Base-by-base conservation (phyloP, 225 moss, liverwort and hornwort species). In the Polytrichum formosum region DNA sequence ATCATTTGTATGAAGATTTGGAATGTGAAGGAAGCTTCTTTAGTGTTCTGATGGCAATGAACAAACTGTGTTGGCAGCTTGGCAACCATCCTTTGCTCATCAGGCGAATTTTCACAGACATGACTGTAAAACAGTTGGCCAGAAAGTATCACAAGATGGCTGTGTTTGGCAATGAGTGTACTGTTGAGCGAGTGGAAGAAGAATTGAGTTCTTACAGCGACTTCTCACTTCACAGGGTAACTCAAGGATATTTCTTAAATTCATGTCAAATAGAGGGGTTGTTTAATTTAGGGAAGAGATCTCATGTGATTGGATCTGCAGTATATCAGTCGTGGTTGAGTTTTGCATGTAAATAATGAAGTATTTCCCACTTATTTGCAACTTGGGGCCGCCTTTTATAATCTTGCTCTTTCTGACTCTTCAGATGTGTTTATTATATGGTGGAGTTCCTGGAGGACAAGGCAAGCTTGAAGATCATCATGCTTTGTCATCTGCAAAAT, bases 81-180 rank as follows among this genome's bases (percentile, higher is more conserved):
- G 96, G 92, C 22, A 97, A 97, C 69, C 96, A 97, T 71, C 93
- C 93, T 8, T 65, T 97, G 64, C 87, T 97, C 61, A 82, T 93
- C 54, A 89, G 96, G 68, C 92, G 96, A n/a, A 79, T 92, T 28
- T 97, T 90, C 70, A 90, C 77, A 18, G 92, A 90, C 46, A 80
- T 81, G 28, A 93, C 90, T 35, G 92, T 97, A 25, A 81, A 77
- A 65, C 75, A 79, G 67, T 55, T 97, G 30, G 89, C 92, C 26
- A 73, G 76, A 37, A 94, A 86, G 76, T 92, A 84, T 64, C 93
- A 97, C 80, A 84, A 85, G 46, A 80, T 87, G 74, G 81, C 81
- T 74, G 87, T 92, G 64, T 97, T 94, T 76, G 96, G 96, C 6
- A 86, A 86, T 72, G 92, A 97, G 78, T 97, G 96, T 80, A 90